These are phyloP conservation scores for Scytalidium lignicola DNA, from an alignment of 2,329 filamentous ascomycete species.

Conservation along the genomic window DNA sequence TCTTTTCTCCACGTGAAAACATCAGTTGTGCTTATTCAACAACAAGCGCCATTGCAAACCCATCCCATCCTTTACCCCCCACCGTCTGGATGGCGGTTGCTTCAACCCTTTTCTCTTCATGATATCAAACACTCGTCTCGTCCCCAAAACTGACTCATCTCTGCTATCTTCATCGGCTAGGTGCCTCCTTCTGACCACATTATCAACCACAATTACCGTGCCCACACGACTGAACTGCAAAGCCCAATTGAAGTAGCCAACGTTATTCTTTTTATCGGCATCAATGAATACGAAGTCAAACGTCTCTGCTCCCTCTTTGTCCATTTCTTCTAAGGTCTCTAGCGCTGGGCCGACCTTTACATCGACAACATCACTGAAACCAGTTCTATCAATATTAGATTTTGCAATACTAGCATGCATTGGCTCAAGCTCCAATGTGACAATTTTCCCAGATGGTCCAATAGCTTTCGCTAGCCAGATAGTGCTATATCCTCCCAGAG, in stretches of 20 bases:
- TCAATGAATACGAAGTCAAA: constrained; percentile 52
- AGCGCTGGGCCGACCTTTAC: constrained; percentile 41
- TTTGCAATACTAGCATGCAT: constrained; percentile 37
- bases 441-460: constrained; percentile 11
- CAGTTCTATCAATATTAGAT: constrained; percentile 33
- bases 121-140: constrained; percentile 11
- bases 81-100: constrained; percentile 13
- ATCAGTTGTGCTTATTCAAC: too few species aligned
- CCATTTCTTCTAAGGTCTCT: constrained; percentile 27
- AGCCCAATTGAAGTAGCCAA: constrained; percentile 34
- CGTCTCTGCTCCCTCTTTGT: constrained; percentile 33
- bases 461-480: constrained; percentile 19
- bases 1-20: too few species aligned
- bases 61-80: constrained; percentile 15
- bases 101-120: constrained; percentile 14
- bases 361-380: constrained; percentile 35
- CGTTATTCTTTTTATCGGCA: constrained; percentile 46
- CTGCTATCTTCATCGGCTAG: constrained; percentile 33
- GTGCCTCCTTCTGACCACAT: constrained; percentile 42
- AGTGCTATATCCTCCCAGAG: constrained; percentile 18
- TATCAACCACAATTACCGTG: constrained; percentile 50
- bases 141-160: constrained; percentile 19
- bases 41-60: constrained; percentile 12
- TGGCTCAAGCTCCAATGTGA: constrained; percentile 38
- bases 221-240: constrained; percentile 40